A percentile compares a stretch with the other conserved stretches of the same genome.
Conservation (phyloP, 352 stramenopile species). For the Phytophthora cactorum region DNA sequence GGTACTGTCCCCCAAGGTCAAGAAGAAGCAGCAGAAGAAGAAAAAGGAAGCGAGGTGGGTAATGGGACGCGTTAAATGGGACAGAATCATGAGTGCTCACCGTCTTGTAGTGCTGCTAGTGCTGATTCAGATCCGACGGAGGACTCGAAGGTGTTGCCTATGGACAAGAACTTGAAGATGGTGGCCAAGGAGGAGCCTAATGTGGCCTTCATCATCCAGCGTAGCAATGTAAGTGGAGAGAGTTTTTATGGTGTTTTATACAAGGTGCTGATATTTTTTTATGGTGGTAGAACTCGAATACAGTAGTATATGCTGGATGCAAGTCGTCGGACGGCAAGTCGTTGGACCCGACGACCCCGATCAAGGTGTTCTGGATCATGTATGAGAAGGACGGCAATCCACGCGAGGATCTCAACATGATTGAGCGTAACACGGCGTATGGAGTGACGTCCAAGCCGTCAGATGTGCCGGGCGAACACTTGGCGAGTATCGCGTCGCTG, state of each 20-base stretch:
- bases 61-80: neutral
- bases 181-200: constrained; percentile 77
- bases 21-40: constrained; percentile 48
- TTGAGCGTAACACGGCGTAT: constrained; percentile 86
- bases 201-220: constrained; percentile 88
- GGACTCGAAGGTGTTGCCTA: constrained; percentile 47
- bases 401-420: constrained; percentile 84
- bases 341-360: constrained; percentile 64
- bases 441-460: constrained; percentile 56
- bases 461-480: constrained; percentile 48
- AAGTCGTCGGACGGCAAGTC: constrained; percentile 48
- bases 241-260: neutral
- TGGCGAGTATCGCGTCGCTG: constrained; percentile 62
- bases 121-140: constrained; percentile 4
- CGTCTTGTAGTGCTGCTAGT: constrained; percentile 18
- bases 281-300: constrained; percentile 76
- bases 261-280: constrained; percentile 1
- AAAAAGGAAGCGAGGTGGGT: constrained; percentile 25
- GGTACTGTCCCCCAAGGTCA: constrained; percentile 25
- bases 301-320: constrained; percentile 76
- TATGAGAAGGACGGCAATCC: constrained; percentile 78
- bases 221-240: constrained; percentile 67
- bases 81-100: neutral
- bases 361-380: constrained; percentile 89
- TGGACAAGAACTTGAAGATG: constrained; percentile 72